Percentiles rank a stretch among this genome's conserved stretches.
These are phyloP conservation scores for Mycena amicta DNA, from an alignment of 768 basidiomycete species.

Conservation along the genomic window DNA sequence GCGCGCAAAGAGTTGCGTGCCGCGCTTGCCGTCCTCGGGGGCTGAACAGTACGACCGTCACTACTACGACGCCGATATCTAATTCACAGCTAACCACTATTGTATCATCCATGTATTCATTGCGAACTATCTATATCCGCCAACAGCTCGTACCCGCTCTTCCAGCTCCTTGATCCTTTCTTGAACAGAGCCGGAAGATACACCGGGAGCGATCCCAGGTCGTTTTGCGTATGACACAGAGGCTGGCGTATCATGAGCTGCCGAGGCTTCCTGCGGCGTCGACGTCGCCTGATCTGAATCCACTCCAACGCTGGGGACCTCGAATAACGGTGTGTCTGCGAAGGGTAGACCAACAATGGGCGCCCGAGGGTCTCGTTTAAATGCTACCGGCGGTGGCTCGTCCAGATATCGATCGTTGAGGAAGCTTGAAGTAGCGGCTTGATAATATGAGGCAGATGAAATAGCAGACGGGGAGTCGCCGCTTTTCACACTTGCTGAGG, in stretches of 20 bases:
- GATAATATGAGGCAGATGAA: constrained; percentile 5
- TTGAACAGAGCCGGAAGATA: constrained; percentile 35
- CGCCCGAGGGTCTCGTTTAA: background rate
- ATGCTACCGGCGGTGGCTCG: background rate
- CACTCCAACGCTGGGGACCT: background rate
- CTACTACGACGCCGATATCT: background rate
- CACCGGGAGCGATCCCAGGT: constrained; percentile 4
- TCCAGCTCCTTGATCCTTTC: constrained; percentile 45
- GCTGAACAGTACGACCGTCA: constrained; percentile 34
- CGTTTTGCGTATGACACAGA: too few relatives aligned
- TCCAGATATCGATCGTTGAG: constrained; percentile 11
- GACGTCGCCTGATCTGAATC: too few relatives aligned
- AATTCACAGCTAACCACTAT: background rate
- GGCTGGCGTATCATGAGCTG: too few relatives aligned
- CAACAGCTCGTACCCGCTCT: constrained; percentile 30
- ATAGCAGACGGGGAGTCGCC: background rate
- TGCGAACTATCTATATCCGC: constrained; percentile 8
- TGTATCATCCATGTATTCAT: background rate
- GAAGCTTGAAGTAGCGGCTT: constrained; percentile 16
- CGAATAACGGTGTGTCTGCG: background rate
- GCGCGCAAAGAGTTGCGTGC: constrained; percentile 80
- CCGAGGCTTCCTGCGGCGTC: background rate
- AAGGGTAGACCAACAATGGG: constrained; percentile 14
- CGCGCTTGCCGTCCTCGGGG: constrained; percentile 71
- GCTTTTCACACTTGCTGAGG: background rate